phyloP scores from a whole-genome alignment of 768 basidiomycete species.

The Suillus tomentosus region DNA sequence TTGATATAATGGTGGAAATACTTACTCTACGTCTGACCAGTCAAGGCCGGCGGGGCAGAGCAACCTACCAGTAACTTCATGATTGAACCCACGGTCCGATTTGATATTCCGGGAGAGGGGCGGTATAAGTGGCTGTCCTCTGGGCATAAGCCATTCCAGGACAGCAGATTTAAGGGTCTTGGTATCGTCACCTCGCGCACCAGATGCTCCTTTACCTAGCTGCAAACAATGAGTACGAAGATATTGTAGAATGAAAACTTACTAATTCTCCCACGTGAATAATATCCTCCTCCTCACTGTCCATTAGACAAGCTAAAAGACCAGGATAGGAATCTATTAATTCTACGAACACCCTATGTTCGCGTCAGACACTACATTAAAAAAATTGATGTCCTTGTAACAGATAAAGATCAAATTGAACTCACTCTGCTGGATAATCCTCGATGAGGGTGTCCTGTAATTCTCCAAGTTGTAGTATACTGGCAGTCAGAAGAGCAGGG shows the following conservation, averaged over 20 bases:
- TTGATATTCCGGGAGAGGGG: slow-evolving; percentile 16
- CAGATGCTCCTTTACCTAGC: slow-evolving; percentile 21
- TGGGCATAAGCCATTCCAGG: slow-evolving; percentile 24
- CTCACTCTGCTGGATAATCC: neutral
- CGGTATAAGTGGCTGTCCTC: slow-evolving; percentile 19
- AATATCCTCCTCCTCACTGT: neutral
- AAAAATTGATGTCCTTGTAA: neutral
- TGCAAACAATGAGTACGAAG: neutral
- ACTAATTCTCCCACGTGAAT: neutral
- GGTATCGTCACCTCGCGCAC: slow-evolving; percentile 27
- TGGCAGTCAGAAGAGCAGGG: neutral
- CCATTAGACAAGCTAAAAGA: neutral
- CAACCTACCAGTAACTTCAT: slow-evolving; percentile 22
- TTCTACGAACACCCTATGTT: slow-evolving; percentile 3
- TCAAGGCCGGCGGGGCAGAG: too few species aligned
- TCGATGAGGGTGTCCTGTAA: too few species aligned
- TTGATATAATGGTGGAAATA: neutral
- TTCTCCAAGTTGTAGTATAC: too few species aligned
- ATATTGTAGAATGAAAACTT: neutral
- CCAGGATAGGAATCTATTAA: neutral
- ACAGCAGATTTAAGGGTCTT: slow-evolving; percentile 21
- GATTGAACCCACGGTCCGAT: slow-evolving; percentile 21
- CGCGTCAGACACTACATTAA: neutral
- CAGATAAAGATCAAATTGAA: neutral
- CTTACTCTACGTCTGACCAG: slow-evolving; percentile 25